Base-by-base conservation (phyloP, 2,329 filamentous ascomycete genomes). In the Trichoderma oligosporum region DNA sequence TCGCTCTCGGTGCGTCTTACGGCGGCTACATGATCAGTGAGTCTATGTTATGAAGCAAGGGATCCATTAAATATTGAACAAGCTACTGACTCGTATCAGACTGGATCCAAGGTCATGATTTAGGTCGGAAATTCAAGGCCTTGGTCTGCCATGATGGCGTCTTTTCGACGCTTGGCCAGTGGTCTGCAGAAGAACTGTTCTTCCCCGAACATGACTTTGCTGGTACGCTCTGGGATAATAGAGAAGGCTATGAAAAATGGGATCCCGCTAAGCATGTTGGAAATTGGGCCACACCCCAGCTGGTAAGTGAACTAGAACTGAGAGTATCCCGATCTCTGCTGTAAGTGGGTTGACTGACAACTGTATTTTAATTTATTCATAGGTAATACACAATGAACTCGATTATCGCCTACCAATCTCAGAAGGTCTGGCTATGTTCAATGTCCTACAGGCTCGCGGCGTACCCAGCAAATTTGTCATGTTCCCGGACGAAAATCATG, bases 111-210 rank as follows among this genome's bases (percentile, higher is more conserved):
- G 92, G 92, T 7, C 88, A 94, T 61, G 80, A 83, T 1, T 80
- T 97, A 0, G 91, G 91, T 18, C 84, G 89, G 25, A 84, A 87
- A 63, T 95, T 97, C 81, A 90, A 90, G 71, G 91, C 91, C 0
- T 79, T 97, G 4, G 91, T 96, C 25, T 91, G 86, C 65, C 91
- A 96, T 69, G 91, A 96, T 64, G 91, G 91, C 46, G 87, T 92
- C 54, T 94, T 92, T 71, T 88, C 84, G 65, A 87, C 84, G 1
- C 74, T 84, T 51, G 84, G 78, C 63, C 82, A 85, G 71, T 87
- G 83, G 75, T 71, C 78, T 2, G 84, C 81, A 4, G 85, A 88
- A 62, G 85, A 88, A 70, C 76, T 87, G n/a, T 88, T 86, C 76
- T 88, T 88, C 73, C 81, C 84, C 0, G 75, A 85, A 60, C 85